These are phyloP conservation scores for Adansonia madagascariensis DNA, from an alignment of 441 rosid species.

Conservation along the genomic window DNA sequence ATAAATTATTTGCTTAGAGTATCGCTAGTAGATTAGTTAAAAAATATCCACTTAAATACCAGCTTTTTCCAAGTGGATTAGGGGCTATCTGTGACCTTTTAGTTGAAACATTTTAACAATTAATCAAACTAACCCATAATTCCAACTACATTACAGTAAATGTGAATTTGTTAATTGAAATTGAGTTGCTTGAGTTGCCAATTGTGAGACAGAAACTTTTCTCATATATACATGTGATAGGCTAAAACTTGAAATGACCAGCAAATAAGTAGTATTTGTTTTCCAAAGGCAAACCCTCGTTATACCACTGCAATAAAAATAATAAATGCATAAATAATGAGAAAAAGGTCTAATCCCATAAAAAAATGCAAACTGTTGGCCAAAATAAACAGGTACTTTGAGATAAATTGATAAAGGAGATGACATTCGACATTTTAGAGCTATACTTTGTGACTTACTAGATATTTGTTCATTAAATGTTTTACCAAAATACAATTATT, in stretches of 20 bases:
- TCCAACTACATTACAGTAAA: neutral
- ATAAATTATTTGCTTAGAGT: no score
- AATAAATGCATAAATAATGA: neutral
- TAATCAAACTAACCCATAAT: no score
- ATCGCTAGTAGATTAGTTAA: neutral
- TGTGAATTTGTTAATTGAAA: neutral
- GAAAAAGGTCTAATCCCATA: neutral
- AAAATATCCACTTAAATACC: no score
- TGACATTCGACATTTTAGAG: neutral
- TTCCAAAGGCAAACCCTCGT: neutral
- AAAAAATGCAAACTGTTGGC: neutral
- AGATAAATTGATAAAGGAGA: neutral
- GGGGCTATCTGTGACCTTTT: no score
- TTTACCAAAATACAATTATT: neutral
- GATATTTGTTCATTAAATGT: neutral
- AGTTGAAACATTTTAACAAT: no score
- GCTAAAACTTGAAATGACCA: no score
- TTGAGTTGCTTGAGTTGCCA: conserved; percentile 15
- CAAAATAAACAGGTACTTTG: neutral
- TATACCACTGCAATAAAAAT: neutral
- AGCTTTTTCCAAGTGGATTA: no score
- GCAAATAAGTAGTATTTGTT: no score
- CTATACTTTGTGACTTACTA: neutral
- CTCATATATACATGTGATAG: neutral
- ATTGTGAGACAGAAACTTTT: conserved; percentile 2